Evolutionary conservation across 2,329 filamentous ascomycete species (phyloP).

Genomic region (Furcasterigmium furcatum): DNA sequence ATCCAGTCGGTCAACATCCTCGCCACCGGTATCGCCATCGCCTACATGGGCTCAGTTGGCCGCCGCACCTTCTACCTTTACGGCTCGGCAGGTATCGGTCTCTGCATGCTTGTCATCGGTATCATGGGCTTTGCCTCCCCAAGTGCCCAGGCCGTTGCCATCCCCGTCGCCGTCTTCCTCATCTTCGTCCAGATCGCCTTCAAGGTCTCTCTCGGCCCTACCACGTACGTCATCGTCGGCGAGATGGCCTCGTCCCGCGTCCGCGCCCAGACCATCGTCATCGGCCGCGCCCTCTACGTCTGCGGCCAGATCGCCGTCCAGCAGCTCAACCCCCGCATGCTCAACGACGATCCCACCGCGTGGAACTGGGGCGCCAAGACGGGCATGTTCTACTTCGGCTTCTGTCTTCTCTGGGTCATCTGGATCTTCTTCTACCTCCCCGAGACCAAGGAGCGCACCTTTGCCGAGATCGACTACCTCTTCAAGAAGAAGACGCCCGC

Average conservation of each 20-base stretch:
- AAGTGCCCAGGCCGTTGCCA: constrained; percentile 13
- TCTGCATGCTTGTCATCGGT: constrained; percentile 37
- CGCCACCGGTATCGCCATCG: constrained; percentile 36
- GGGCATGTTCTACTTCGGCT: constrained; percentile 32
- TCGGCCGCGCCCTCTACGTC: constrained; percentile 39
- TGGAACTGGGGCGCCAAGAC: constrained; percentile 34
- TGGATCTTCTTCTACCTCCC: constrained; percentile 42
- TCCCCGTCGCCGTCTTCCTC: constrained; percentile 31
- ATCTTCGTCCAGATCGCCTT: constrained; percentile 37
- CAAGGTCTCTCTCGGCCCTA: constrained; percentile 40
- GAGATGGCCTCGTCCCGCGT: constrained; percentile 41
- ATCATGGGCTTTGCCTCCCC: constrained; percentile 28
- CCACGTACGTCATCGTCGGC: constrained; percentile 38
- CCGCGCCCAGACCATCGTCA: constrained; percentile 39
- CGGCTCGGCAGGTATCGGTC: constrained; percentile 34
- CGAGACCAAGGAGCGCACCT: constrained; percentile 40
- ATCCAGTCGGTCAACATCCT: constrained; percentile 42
- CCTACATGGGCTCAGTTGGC: constrained; percentile 30
- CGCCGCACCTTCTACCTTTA: constrained; percentile 35
- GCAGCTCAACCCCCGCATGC: constrained; percentile 31
- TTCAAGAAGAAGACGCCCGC: constrained; percentile 33
- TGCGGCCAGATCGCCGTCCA: constrained; percentile 34
- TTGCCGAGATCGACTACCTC: constrained; percentile 45
- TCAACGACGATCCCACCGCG: constrained; percentile 19
- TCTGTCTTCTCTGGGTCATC: constrained; percentile 35